phyloP scores from a whole-genome alignment of 495 filamentous ascomycete species.

The Venustampulla echinocandica region DNA sequence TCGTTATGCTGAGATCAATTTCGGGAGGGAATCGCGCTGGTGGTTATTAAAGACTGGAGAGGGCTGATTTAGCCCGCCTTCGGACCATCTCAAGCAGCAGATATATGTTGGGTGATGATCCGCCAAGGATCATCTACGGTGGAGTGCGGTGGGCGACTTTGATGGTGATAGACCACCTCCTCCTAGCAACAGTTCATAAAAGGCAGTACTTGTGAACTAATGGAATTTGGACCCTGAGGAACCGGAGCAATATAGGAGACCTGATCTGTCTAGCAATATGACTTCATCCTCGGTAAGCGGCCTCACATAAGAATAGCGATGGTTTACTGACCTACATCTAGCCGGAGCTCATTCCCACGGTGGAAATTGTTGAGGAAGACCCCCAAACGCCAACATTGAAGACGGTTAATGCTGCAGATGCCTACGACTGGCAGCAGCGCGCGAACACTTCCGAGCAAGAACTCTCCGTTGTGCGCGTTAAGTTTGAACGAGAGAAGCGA shows the following conservation, averaged over 20 bases:
- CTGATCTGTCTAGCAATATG: not conserved
- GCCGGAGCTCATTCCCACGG: constrained; percentile 2
- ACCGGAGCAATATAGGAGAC: not conserved
- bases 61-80: not conserved
- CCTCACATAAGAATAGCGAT: not conserved
- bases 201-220: too few species aligned
- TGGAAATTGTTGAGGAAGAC: constrained; percentile 8
- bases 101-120: not conserved
- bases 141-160: not conserved
- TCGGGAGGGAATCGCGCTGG: not conserved
- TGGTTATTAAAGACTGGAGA: constrained; percentile 1
- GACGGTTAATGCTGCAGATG: constrained; percentile 6
- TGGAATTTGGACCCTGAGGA: too few species aligned
- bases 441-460: constrained; percentile 6
- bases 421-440: constrained; percentile 9
- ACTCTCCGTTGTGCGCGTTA: constrained; percentile 1
- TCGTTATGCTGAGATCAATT: not conserved
- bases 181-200: too few species aligned
- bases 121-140: not conserved
- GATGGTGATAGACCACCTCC: constrained; percentile 1
- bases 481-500: constrained; percentile 9
- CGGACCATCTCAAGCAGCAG: not conserved
- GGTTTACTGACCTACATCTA: constrained; percentile 4
- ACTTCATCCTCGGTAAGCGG: not conserved
- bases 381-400: constrained; percentile 4